Evolutionary conservation across 805 yeast species (phyloP), one percentile per base, ranked within the genome.

Genomic region (Starmerella geochares): DNA sequence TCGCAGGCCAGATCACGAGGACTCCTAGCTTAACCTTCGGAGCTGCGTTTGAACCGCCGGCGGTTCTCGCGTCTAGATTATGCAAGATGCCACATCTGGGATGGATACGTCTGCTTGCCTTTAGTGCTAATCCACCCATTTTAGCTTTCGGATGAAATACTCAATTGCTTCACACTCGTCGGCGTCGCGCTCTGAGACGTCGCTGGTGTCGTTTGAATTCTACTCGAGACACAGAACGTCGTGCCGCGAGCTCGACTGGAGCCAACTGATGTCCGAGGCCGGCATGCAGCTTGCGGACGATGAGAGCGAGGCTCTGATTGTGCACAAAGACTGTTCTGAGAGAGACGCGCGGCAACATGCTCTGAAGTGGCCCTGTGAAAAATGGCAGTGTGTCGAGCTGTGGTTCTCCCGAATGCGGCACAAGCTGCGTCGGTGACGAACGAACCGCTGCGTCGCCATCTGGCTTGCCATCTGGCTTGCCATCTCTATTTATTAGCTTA

Each of bases 381-480:
- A 14, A n/a, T 24, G 27, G 27, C 40, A 21, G n/a, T 11, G 28
- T 19, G 28, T 37, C 9, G 19, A 37, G 20, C 41, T 8, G 17
- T 37, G 41, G 28, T 23, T 21, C 13, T 17, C 11, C 13, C 41
- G 41, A 13, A 4, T 37, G 41, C 28, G 28, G 27, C 31, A 24
- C 41, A 37, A 37, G 29, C 41, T 23, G 41, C 29, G 23, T 14
- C 39, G 39, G n/a, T 36, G 16, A 36, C n/a, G 36, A 32, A 10
- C 9, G 6, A 25, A 10, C 10, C 28, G 10, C 28, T 25, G 28
- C 28, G 10, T 25, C n/a, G n/a, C n/a, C n/a, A n/a, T n/a, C n/a
- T n/a, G n/a, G n/a, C n/a, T n/a, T n/a, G n/a, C n/a, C n/a, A n/a
- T n/a, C n/a, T n/a, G n/a, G 28, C 28, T 25, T 25, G 21, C 19